Conservation (phyloP, 371 early-diverging fungal species). For the Actinomortierella wolfii region DNA sequence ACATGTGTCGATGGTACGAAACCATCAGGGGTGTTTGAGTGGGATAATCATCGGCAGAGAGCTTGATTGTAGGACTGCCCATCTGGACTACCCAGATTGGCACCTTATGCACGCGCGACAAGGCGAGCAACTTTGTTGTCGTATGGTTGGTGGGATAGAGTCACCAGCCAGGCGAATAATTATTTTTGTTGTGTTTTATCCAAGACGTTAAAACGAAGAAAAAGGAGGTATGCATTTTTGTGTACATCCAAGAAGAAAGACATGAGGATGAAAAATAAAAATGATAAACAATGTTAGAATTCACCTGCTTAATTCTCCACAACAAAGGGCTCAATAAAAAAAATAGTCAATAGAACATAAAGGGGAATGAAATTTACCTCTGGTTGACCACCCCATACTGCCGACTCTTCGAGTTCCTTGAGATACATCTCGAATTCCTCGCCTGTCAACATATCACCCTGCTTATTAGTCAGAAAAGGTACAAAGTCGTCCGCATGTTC, state of each 20-base stretch:
- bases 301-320: not conserved
- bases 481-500: slow-evolving; percentile 81
- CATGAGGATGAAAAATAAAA: not conserved
- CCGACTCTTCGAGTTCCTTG: slow-evolving; percentile 75
- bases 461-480: slow-evolving; percentile 84
- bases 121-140: slow-evolving; percentile 67
- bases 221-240: not conserved
- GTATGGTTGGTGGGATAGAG: too few species aligned
- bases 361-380: slow-evolving; percentile 67
- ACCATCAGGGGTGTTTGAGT: slow-evolving; percentile 69
- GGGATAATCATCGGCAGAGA: slow-evolving; percentile 75
- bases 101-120: slow-evolving; percentile 70
- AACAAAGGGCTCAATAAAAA: too few species aligned
- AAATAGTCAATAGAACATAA: slow-evolving; percentile 3
- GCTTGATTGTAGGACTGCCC: slow-evolving; percentile 72
- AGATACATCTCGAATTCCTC: slow-evolving; percentile 82
- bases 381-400: slow-evolving; percentile 94
- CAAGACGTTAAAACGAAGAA: not conserved
- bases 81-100: slow-evolving; percentile 82
- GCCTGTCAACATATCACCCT: slow-evolving; percentile 69
- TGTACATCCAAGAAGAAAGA: not conserved
- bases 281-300: not conserved
- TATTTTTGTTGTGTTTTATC: not conserved
- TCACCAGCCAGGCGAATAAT: not conserved
- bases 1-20: slow-evolving; percentile 89